Percentiles rank a stretch among this genome's conserved stretches.
These are phyloP conservation scores for Xerocomus spinulosus DNA, from an alignment of 768 basidiomycete species.

Conservation along the genomic window DNA sequence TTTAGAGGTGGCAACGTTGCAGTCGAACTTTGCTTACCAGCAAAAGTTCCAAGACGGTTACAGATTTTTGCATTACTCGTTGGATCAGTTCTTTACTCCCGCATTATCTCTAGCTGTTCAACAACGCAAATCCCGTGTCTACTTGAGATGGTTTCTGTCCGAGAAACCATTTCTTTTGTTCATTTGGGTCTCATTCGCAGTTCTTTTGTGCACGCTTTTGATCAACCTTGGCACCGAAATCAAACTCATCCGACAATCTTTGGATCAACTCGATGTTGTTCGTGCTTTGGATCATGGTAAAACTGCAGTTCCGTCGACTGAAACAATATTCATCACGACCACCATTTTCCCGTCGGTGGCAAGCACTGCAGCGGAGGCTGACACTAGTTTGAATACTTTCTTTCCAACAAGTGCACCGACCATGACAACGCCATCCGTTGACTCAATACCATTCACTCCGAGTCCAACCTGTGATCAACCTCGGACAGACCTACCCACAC, in stretches of 20 bases:
- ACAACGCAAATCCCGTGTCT: slow-evolving; percentile 3
- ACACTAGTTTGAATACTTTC: slow-evolving; percentile 1
- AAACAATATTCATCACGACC: slow-evolving; percentile 31
- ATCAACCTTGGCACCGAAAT: slow-evolving; percentile 27
- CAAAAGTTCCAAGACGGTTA: slow-evolving; percentile 37
- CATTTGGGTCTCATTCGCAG: slow-evolving; percentile 15
- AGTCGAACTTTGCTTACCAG: slow-evolving; percentile 56
- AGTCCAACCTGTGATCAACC: slow-evolving; percentile 10
- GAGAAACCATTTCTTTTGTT: slow-evolving; percentile 11
- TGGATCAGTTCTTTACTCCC: slow-evolving; percentile 57
- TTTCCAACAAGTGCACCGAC: slow-evolving; percentile 7
- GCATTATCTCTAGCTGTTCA: slow-evolving; percentile 38
- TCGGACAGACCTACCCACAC: slow-evolving; percentile 6
- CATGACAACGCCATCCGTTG: slow-evolving; percentile 6
- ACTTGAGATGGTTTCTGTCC: slow-evolving; percentile 8
- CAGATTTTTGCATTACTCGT: slow-evolving; percentile 51
- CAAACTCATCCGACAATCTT: slow-evolving; percentile 21
- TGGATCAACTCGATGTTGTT: slow-evolving; percentile 17
- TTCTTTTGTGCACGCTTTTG: slow-evolving; percentile 18
- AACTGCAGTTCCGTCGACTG: slow-evolving; percentile 3
- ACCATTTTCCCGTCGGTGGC: slow-evolving; percentile 18
- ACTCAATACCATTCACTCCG: slow-evolving; percentile 1
- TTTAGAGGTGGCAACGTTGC: slow-evolving; percentile 39
- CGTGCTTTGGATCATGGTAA: slow-evolving; percentile 6
- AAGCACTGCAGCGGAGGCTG: background rate